A percentile compares a stretch with the other conserved stretches of the same genome.
phyloP scores from a whole-genome alignment of 345 rosid genomes.

The Moricandia moricandioides region DNA sequence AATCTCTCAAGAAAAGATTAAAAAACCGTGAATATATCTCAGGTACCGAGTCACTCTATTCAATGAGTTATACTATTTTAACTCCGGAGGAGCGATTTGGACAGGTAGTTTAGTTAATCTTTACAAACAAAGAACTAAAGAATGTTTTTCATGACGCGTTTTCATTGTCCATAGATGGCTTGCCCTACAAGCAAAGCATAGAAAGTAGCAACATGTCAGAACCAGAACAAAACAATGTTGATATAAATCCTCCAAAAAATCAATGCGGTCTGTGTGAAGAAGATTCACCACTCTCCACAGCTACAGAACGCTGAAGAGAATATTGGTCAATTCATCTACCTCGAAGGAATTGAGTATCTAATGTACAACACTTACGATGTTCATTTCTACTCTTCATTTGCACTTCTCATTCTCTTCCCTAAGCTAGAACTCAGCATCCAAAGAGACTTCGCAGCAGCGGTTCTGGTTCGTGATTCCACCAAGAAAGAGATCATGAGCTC shows the following conservation, averaged over 20 bases:
- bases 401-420: constrained; percentile 68
- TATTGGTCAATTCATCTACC: constrained; percentile 75
- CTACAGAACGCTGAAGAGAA: constrained; percentile 63
- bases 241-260: constrained; percentile 68
- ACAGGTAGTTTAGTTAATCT: constrained; percentile 57
- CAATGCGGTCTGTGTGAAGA: constrained; percentile 53
- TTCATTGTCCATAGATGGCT: constrained; percentile 50
- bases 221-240: constrained; percentile 43
- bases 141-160: not conserved
- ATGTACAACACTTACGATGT: constrained; percentile 83
- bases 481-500: constrained; percentile 53
- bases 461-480: constrained; percentile 62
- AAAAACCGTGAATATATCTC: not conserved
- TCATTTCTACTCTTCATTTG: constrained; percentile 82
- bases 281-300: constrained; percentile 43
- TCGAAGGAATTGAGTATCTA: constrained; percentile 68
- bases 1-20: not conserved
- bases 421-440: constrained; percentile 74
- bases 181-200: constrained; percentile 60
- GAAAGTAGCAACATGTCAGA: constrained; percentile 61
- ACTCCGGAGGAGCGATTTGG: constrained; percentile 93
- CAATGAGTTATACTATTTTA: constrained; percentile 91
- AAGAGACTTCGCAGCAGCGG: constrained; percentile 73
- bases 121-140: not conserved
- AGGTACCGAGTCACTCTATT: constrained; percentile 89